Conservation (phyloP, 495 filamentous ascomycete species). For the Aspergillus nidulans region DNA sequence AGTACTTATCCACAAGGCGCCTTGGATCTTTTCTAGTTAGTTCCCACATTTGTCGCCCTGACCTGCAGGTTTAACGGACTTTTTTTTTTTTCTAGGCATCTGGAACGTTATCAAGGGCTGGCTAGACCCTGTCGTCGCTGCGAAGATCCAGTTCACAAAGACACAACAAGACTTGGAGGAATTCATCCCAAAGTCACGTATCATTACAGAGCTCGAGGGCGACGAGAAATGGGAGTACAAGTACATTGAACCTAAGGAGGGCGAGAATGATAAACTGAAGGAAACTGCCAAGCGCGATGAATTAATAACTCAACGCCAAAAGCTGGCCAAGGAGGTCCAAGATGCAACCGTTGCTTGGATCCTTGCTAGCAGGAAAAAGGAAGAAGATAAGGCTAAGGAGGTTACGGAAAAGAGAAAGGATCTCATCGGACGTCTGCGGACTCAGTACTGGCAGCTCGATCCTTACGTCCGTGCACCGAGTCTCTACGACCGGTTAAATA, state of each 20-base stretch:
- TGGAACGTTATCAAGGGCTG: constrained; percentile 92
- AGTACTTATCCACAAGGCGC: constrained; percentile 94
- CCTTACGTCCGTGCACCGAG: constrained; percentile 69
- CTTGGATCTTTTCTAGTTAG: constrained; percentile 92
- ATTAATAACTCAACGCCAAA: constrained; percentile 54
- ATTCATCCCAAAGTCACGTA: constrained; percentile 66
- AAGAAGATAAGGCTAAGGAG: constrained; percentile 32
- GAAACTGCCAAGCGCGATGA: constrained; percentile 60
- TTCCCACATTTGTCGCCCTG: not conserved
- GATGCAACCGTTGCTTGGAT: constrained; percentile 68
- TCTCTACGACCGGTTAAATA: constrained; percentile 68
- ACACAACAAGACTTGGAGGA: constrained; percentile 70
- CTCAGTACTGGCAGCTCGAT: constrained; percentile 82
- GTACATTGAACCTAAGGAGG: constrained; percentile 66
- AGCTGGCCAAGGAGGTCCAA: constrained; percentile 66
- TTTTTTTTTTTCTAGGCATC: constrained; percentile 59
- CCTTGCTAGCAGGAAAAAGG: constrained; percentile 42
- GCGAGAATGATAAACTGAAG: constrained; percentile 68
- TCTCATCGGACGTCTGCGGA: constrained; percentile 57
- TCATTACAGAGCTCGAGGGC: constrained; percentile 77
- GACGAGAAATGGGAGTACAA: constrained; percentile 73
- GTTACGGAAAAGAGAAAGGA: constrained; percentile 56
- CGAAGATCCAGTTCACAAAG: constrained; percentile 93
- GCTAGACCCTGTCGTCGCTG: constrained; percentile 94
- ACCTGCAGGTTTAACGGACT: not conserved